A percentile compares a stretch with the other conserved stretches of the same genome.
Evolutionary conservation across 306 rosid species (phyloP).

Genomic region (Lupinus albus): DNA sequence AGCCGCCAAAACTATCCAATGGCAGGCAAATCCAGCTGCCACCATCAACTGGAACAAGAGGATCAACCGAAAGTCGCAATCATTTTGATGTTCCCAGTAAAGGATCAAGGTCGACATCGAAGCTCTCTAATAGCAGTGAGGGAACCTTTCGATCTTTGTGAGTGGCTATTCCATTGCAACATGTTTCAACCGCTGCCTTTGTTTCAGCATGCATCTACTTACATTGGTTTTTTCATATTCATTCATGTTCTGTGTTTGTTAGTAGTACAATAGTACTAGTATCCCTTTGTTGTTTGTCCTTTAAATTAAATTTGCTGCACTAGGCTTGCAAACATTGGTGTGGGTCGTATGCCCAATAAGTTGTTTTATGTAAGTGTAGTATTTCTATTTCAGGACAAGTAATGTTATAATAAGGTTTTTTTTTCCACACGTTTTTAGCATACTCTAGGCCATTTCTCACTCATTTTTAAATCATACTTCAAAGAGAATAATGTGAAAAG

Average conservation of each 20-base stretch:
- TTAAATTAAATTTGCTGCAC: conserved; percentile 11
- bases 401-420: too few species aligned
- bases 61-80: conserved; percentile 45
- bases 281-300: not conserved
- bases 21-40: conserved; percentile 62
- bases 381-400: too few species aligned
- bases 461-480: too few species aligned
- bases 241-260: conserved; percentile 2
- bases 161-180: conserved; percentile 39
- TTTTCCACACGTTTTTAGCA: too few species aligned
- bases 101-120: conserved; percentile 37
- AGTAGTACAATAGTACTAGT: not conserved
- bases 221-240: conserved; percentile 11
- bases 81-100: conserved; percentile 49
- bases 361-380: not conserved
- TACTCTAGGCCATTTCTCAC: too few species aligned
- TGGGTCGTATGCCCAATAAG: conserved; percentile 31
- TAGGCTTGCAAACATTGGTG: conserved; percentile 29
- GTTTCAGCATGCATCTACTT: conserved; percentile 37
- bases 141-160: conserved; percentile 70
- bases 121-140: conserved; percentile 66
- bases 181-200: conserved; percentile 1
- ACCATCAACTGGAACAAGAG: conserved; percentile 63
- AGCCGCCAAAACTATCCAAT: conserved; percentile 48
- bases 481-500: too few species aligned